Percentiles rank a stretch among this genome's conserved stretches.
phyloP scores from a whole-genome alignment of 2,329 filamentous ascomycete genomes.

The Ophiostoma australiae region DNA sequence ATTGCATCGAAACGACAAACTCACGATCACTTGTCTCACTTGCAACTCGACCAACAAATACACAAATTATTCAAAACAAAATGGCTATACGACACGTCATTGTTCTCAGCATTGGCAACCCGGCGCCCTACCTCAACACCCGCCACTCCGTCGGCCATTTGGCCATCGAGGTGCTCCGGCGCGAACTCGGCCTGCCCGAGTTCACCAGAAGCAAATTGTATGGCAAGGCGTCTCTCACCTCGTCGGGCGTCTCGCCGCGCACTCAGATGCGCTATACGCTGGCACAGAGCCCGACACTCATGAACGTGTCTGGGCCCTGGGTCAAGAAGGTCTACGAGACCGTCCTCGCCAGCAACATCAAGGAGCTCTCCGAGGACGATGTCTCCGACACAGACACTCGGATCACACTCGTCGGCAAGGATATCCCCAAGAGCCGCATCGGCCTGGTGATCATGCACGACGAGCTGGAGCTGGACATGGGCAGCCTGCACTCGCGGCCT shows the following conservation, averaged over 20 bases:
- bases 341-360: constrained; percentile 5
- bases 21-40: background rate
- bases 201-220: constrained; percentile 44
- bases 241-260: constrained; percentile 24
- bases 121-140: constrained; percentile 66
- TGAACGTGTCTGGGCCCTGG: constrained; percentile 79
- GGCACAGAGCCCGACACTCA: constrained; percentile 68
- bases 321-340: constrained; percentile 57
- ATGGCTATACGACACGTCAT: constrained; percentile 51
- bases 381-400: constrained; percentile 28
- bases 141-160: constrained; percentile 85
- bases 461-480: constrained; percentile 71
- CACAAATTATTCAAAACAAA: background rate
- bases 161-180: constrained; percentile 59
- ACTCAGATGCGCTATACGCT: constrained; percentile 54
- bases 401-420: background rate
- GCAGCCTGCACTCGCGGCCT: constrained; percentile 59
- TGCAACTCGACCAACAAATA: background rate
- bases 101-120: constrained; percentile 84
- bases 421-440: background rate
- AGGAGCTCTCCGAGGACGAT: constrained; percentile 32
- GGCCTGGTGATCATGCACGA: constrained; percentile 78
- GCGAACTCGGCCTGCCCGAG: constrained; percentile 45
- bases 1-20: background rate
- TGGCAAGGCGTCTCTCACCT: constrained; percentile 47